A percentile compares a stretch with the other conserved stretches of the same genome.
Evolutionary conservation across 1,284 basidiomycete genomes (phyloP).

Genomic region (Gymnopus androsaceus): DNA sequence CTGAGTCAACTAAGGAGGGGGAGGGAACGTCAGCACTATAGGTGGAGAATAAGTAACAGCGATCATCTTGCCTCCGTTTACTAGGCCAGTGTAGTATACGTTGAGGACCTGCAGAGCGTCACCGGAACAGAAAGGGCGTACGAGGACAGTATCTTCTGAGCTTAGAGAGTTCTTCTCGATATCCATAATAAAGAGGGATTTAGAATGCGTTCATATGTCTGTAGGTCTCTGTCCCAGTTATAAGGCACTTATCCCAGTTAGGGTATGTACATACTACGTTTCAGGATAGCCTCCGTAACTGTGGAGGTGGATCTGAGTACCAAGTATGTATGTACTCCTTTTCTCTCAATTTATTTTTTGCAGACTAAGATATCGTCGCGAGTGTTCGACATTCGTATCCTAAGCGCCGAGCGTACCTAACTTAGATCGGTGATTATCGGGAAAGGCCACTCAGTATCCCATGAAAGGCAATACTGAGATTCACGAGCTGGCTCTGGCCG

Average conservation of each 20-base stretch:
- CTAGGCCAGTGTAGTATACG: constrained; percentile 8
- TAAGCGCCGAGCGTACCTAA: too few relatives aligned
- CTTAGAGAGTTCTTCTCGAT: not conserved
- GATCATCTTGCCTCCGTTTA: constrained; percentile 7
- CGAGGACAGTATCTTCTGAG: not conserved
- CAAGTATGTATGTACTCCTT: too few relatives aligned
- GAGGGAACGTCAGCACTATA: not conserved
- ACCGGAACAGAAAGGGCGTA: constrained; percentile 2
- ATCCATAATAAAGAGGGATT: constrained; percentile 6
- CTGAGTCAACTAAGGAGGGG: too few relatives aligned
- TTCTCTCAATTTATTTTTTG: too few relatives aligned
- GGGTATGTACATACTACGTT: not conserved
- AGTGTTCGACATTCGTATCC: too few relatives aligned
- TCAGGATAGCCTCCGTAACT: too few relatives aligned
- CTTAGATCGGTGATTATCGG: too few relatives aligned
- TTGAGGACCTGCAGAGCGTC: constrained; percentile 6
- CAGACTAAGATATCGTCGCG: too few relatives aligned
- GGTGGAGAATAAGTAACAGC: not conserved
- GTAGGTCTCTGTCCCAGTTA: constrained; percentile 7
- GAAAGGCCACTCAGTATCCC: too few relatives aligned
- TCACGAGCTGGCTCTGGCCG: too few relatives aligned
- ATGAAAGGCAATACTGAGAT: too few relatives aligned
- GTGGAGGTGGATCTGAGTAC: too few relatives aligned
- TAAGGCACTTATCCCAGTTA: constrained; percentile 6
- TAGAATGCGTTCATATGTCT: not conserved